Base-by-base conservation (phyloP, 139 green algal species). In the Haematococcus sp. region DNA sequence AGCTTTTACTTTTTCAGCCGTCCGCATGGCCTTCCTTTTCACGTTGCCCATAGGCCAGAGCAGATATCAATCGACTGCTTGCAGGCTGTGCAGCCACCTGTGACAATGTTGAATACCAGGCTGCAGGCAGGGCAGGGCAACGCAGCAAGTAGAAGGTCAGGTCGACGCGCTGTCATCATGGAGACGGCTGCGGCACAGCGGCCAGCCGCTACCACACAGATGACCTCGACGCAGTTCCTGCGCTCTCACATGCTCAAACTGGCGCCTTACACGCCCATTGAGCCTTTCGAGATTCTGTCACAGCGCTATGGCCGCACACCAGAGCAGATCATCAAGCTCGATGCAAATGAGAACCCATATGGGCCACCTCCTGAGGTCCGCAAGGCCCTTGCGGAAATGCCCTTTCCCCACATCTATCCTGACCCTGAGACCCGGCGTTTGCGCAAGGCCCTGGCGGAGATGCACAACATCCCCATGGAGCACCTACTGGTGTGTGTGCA, bases 311-410 rank as follows among this genome's bases (percentile, higher is more conserved):
- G 95, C 15, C 79, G 86, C 22, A 76, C 59, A 32, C 88, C 93
- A 1, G 71, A 94, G 64, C 89, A 99, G 35, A 99, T 99, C 69
- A 86, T 98, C 17, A 99, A 99, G 87, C 90, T 99, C 31, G 96
- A 99, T 58, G 96, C 96, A 1, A 99, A 99, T 75, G 96, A 99
- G 73, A 99, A 99, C 71, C 94, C 95, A 3, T 99, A 99, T 75
- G 96, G 96, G 9, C 96, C 96, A 1, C 95, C 96, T 3, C 95
- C 94, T 1, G 95, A 98, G 76, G 96, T 99, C 15, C 71, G 85
- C 11, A 54, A 91, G 34, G 96, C 96, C 5, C 79, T 99, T n/a
- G 92, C 79, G 3, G 83, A 52, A 1, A 94, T 99, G 87, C 11
- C 80, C 0, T 99, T 95, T 70, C 92, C 96, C 0, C 89, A 99